Evolutionary conservation across 805 yeast species (phyloP).

Genomic region (Hanseniaspora pseudoguilliermondii): DNA sequence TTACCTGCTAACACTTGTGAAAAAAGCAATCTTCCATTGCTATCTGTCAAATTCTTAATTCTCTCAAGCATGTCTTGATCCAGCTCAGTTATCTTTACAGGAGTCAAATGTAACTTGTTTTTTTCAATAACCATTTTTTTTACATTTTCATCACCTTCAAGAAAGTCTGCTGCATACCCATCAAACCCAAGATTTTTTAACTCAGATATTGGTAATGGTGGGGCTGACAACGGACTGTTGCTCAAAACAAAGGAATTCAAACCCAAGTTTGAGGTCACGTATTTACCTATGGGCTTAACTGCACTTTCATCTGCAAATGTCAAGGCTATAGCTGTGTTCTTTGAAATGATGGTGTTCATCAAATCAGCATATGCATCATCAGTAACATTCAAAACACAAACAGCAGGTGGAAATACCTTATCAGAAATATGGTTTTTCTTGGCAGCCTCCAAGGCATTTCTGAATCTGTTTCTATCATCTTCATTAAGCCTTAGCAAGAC

Average conservation of each 20-base stretch:
- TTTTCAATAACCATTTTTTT: slow-evolving; percentile 55
- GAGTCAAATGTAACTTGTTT: slow-evolving; percentile 42
- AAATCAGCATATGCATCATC: slow-evolving; percentile 40
- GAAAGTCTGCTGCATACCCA: slow-evolving; percentile 58
- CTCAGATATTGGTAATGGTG: slow-evolving; percentile 28
- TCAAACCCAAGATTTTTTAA: slow-evolving; percentile 49
- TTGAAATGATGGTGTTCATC: slow-evolving; percentile 45
- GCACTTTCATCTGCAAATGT: slow-evolving; percentile 44
- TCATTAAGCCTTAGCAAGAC: neutral
- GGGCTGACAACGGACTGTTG: slow-evolving; percentile 18
- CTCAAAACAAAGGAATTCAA: slow-evolving; percentile 45
- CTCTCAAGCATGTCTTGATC: slow-evolving; percentile 30
- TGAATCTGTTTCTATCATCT: slow-evolving; percentile 14
- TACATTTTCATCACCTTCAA: slow-evolving; percentile 63
- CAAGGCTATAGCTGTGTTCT: slow-evolving; percentile 44
- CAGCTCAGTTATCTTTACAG: slow-evolving; percentile 43
- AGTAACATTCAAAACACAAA: slow-evolving; percentile 45
- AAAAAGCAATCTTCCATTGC: slow-evolving; percentile 35
- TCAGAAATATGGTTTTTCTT: slow-evolving; percentile 24
- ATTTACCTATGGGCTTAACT: slow-evolving; percentile 34
- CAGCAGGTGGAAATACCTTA: slow-evolving; percentile 60
- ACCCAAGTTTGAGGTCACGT: slow-evolving; percentile 34
- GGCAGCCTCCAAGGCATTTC: slow-evolving; percentile 20
- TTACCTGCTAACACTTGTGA: slow-evolving; percentile 50
- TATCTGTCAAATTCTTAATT: slow-evolving; percentile 26